Evolutionary conservation across 257 asterid genomes (phyloP).

Genomic region (Solanum acaule): DNA sequence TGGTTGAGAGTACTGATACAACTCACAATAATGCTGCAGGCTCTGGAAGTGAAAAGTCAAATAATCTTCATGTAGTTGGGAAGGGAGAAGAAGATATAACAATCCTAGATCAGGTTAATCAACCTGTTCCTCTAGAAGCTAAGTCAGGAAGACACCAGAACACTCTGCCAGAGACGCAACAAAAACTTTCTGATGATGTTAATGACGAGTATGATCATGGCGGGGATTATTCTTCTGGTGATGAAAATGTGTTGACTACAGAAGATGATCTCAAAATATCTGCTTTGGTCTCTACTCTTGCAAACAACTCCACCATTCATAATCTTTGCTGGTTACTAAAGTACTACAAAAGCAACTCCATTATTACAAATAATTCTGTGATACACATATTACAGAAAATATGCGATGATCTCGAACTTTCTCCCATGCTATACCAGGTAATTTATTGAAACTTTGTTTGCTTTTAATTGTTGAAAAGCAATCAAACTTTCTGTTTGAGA

Average conservation of each 20-base stretch:
- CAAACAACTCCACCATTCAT: slow-evolving; percentile 51
- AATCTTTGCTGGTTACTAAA: slow-evolving; percentile 87
- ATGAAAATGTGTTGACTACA: slow-evolving; percentile 37
- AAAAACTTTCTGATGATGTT: slow-evolving; percentile 20
- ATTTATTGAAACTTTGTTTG: not conserved
- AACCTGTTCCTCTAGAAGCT: slow-evolving; percentile 9
- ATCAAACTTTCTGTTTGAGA: not conserved
- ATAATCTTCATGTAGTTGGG: not conserved
- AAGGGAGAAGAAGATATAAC: not conserved
- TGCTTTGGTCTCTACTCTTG: slow-evolving; percentile 70
- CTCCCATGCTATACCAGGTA: slow-evolving; percentile 98
- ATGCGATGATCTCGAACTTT: slow-evolving; percentile 81
- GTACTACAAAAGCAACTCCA: slow-evolving; percentile 74
- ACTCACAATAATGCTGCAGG: not conserved
- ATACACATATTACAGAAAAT: slow-evolving; percentile 54
- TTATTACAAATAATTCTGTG: slow-evolving; percentile 62
- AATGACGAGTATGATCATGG: slow-evolving; percentile 30
- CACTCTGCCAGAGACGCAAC: slow-evolving; percentile 27
- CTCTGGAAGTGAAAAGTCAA: not conserved
- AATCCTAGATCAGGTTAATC: slow-evolving; percentile 9
- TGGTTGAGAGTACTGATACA: not conserved
- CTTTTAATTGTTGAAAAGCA: not conserved
- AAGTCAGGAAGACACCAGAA: slow-evolving; percentile 20
- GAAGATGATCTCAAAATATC: slow-evolving; percentile 82
- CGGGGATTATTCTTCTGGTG: slow-evolving; percentile 62